These are phyloP conservation scores for Cryptosporidium tyzzeri DNA, from an alignment of 169 alveolate species.

Conservation along the genomic window DNA sequence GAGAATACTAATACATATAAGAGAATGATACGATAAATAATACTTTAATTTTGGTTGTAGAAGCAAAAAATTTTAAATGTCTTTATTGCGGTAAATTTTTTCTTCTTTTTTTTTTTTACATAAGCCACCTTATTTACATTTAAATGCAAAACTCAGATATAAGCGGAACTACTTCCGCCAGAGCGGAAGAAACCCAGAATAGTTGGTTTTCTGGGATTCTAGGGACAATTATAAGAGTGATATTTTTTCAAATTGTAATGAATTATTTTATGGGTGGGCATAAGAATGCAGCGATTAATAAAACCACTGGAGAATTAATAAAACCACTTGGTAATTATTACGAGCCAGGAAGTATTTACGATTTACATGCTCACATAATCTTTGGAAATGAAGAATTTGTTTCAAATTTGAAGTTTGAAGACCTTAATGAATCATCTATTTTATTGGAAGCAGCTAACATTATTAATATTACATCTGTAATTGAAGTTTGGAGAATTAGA, in stretches of 20 bases:
- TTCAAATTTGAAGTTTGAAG: constrained; percentile 74
- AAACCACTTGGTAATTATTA: constrained; percentile 72
- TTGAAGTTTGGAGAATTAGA: constrained; percentile 39
- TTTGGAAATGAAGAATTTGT: constrained; percentile 78
- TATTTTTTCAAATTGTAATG: constrained; percentile 80
- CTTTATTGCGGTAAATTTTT: constrained; percentile 17
- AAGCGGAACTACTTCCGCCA: background rate
- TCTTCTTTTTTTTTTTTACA: background rate
- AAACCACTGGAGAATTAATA: constrained; percentile 35
- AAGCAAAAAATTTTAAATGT: background rate
- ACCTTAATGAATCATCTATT: constrained; percentile 69
- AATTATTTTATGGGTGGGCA: constrained; percentile 80
- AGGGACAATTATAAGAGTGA: constrained; percentile 75
- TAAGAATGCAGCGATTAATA: constrained; percentile 47
- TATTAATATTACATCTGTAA: constrained; percentile 50
- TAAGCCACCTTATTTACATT: background rate
- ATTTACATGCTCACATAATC: constrained; percentile 75
- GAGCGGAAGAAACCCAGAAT: constrained; percentile 15
- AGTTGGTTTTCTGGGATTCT: constrained; percentile 67
- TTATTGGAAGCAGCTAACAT: constrained; percentile 63
- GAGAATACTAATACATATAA: too few relatives aligned
- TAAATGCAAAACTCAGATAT: constrained; percentile 16
- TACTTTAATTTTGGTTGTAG: too few relatives aligned
- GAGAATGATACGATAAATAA: too few relatives aligned
- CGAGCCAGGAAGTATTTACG: constrained; percentile 79